A percentile compares a stretch with the other conserved stretches of the same genome.
Evolutionary conservation across 805 yeast genomes (phyloP).

Genomic region (Wickerhamomyces hampshirensis): DNA sequence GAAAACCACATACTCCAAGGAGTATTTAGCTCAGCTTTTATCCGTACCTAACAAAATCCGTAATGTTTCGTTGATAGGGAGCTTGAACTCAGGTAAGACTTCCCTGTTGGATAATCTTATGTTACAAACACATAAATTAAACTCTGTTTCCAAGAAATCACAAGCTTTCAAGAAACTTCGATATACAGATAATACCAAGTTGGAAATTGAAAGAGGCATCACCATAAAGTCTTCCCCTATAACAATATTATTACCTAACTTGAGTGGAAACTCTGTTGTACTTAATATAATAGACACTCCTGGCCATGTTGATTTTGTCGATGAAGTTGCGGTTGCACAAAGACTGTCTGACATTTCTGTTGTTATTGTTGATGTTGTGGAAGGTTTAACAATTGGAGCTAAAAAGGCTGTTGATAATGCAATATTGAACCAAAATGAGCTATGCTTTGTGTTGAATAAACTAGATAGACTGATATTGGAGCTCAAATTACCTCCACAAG

Average conservation of each 20-base stretch:
- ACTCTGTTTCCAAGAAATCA: conserved; percentile 49
- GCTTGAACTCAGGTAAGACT: conserved; percentile 83
- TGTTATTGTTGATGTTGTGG: conserved; percentile 77
- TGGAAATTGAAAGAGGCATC: conserved; percentile 69
- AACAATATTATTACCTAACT: conserved; percentile 51
- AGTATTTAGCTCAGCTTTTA: conserved; percentile 50
- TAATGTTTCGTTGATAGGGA: conserved; percentile 77
- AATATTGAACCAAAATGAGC: conserved; percentile 41
- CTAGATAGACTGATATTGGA: conserved; percentile 84
- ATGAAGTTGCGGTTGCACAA: conserved; percentile 60
- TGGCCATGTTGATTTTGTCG: conserved; percentile 83
- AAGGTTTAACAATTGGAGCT: conserved; percentile 66
- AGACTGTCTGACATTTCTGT: conserved; percentile 60
- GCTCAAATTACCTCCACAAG: conserved; percentile 65
- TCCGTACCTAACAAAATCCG: conserved; percentile 59
- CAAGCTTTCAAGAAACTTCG: conserved; percentile 52
- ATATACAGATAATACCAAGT: conserved; percentile 65
- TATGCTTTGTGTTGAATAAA: conserved; percentile 69
- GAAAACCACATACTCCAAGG: conserved; percentile 51
- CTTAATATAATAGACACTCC: conserved; percentile 80
- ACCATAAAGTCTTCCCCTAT: conserved; percentile 61
- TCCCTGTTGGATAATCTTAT: conserved; percentile 67
- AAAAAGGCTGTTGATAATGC: conserved; percentile 50
- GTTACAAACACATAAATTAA: conserved; percentile 51
- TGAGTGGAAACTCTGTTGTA: conserved; percentile 49